A percentile compares a stretch with the other conserved stretches of the same genome.
Conservation (phyloP, 1,139 yeast species). For the Candida pseudocylindracea region DNA sequence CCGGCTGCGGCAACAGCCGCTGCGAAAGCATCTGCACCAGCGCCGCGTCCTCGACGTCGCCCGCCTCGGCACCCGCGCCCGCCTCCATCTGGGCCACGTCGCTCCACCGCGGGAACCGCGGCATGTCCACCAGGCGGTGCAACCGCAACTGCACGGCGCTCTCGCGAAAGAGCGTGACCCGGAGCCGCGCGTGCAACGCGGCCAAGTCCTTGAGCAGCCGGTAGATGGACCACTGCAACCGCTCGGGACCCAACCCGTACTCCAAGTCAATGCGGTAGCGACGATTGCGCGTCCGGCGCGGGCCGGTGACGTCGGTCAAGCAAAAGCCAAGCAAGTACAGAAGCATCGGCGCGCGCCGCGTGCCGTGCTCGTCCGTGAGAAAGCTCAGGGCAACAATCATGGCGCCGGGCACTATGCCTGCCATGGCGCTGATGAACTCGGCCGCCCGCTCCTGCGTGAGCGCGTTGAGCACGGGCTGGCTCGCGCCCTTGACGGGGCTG, state of each 20-base stretch:
- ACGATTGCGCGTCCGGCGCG: conserved; percentile 21
- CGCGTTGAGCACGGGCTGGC: too few relatives aligned
- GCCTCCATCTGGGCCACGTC: too few relatives aligned
- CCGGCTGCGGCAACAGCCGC: too few relatives aligned
- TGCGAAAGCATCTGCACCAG: too few relatives aligned
- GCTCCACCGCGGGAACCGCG: conserved; percentile 13
- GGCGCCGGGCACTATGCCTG: too few relatives aligned
- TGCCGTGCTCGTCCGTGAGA: conserved; percentile 56
- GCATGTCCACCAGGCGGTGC: conserved; percentile 13
- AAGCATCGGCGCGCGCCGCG: conserved; percentile 62
- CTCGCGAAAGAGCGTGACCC: conserved; percentile 18
- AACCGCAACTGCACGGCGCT: conserved; percentile 1
- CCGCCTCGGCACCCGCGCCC: too few relatives aligned
- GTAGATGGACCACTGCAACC: conserved; percentile 62
- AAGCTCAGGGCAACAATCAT: conserved; percentile 38
- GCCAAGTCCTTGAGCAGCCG: conserved; percentile 53
- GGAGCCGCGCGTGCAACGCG: conserved; percentile 44
- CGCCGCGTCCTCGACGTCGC: too few relatives aligned
- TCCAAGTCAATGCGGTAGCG: conserved; percentile 52
- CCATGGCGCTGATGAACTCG: too few relatives aligned
- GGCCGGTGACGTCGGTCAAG: conserved; percentile 27
- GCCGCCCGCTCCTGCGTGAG: too few relatives aligned
- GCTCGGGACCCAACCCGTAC: conserved; percentile 69
- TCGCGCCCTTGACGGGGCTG: too few relatives aligned
- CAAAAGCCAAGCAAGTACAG: conserved; percentile 49